phyloP scores from a whole-genome alignment of 352 stramenopile genomes.

The Phytophthora citrophthora region DNA sequence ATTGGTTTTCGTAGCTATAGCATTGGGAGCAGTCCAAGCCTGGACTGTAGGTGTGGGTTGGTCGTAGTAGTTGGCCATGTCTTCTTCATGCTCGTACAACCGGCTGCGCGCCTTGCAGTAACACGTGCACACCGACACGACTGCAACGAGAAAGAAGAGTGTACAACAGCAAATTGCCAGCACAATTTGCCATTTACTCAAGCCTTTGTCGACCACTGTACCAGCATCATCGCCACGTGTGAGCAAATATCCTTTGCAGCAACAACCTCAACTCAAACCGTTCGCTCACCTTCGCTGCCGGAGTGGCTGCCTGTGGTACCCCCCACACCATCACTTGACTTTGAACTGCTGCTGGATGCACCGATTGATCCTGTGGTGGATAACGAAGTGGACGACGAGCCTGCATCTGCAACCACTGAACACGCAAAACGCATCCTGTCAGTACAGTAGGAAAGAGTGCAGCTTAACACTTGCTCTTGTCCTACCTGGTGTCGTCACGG shows the following conservation, averaged over 20 bases:
- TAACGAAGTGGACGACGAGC: conserved; percentile 12
- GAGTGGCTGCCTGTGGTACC: conserved; percentile 9
- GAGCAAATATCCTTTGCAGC: not conserved
- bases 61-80: conserved; percentile 43
- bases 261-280: not conserved
- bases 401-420: conserved; percentile 6
- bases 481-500: conserved; percentile 11
- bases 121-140: conserved; percentile 54
- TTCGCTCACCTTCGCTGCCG: conserved; percentile 9
- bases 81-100: conserved; percentile 49
- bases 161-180: conserved; percentile 53
- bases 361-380: conserved; percentile 7
- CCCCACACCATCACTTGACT: conserved; percentile 3
- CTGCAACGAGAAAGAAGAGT: conserved; percentile 46
- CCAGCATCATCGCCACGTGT: not conserved
- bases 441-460: not conserved
- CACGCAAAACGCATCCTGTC: not conserved
- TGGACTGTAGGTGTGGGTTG: conserved; percentile 15
- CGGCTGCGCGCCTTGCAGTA: conserved; percentile 59
- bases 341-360: conserved; percentile 8
- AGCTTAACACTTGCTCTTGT: not conserved
- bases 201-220: conserved; percentile 15
- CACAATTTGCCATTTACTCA: conserved; percentile 54
- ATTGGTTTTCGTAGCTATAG: conserved; percentile 16
- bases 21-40: conserved; percentile 11